These are phyloP conservation scores for Erodium maritimum DNA, from an alignment of 345 rosid genomes.

Conservation along the genomic window DNA sequence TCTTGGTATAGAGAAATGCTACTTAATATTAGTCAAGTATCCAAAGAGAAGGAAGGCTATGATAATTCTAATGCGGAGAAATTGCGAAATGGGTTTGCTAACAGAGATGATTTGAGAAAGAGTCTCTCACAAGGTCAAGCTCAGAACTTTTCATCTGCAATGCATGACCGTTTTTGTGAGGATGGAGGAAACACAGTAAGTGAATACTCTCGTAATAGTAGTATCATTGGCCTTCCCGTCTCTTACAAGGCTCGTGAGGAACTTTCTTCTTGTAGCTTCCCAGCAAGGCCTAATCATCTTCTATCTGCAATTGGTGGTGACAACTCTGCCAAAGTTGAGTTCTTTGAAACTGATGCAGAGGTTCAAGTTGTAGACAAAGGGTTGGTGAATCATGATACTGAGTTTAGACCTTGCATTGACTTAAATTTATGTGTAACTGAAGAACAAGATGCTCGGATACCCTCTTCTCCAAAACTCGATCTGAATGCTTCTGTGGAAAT, in stretches of 20 bases:
- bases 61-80: too few relatives aligned
- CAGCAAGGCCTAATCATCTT: too few relatives aligned
- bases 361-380: slow-evolving; percentile 6
- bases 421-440: slow-evolving; percentile 44
- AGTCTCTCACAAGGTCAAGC: slow-evolving; percentile 14
- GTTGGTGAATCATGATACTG: slow-evolving; percentile 8
- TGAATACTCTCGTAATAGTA: too few relatives aligned
- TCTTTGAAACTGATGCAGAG: slow-evolving; percentile 6
- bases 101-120: slow-evolving; percentile 21
- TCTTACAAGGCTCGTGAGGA: too few relatives aligned
- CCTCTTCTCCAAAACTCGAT: slow-evolving; percentile 20
- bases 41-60: slow-evolving; percentile 23
- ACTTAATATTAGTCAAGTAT: slow-evolving; percentile 13
- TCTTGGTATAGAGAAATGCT: slow-evolving; percentile 37
- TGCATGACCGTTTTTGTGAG: too few relatives aligned
- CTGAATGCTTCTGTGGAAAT: slow-evolving; percentile 25
- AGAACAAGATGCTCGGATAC: slow-evolving; percentile 23
- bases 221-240: too few relatives aligned
- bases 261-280: too few relatives aligned
- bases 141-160: too few relatives aligned
- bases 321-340: slow-evolving; percentile 8
- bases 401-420: slow-evolving; percentile 34
- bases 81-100: slow-evolving; percentile 21
- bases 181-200: too few relatives aligned
- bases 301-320: too few relatives aligned